Evolutionary conservation across 1,139 yeast species (phyloP), one percentile per base, ranked within the genome.

Genomic region (Lodderomyces theae): DNA sequence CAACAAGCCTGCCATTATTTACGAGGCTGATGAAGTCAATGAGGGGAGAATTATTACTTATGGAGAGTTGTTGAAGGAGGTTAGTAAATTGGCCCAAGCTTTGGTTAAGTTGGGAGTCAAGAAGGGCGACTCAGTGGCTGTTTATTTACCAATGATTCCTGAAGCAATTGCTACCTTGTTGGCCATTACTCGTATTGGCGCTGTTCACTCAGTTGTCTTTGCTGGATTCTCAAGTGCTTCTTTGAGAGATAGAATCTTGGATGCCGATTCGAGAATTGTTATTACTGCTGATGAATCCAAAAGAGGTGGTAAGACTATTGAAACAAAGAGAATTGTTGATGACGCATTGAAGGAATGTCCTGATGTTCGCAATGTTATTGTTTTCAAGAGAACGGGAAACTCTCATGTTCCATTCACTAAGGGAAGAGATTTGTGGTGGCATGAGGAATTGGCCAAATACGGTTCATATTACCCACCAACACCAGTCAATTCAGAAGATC

Each of bases 81-180:
- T 85, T 40, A 79, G 79, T 41, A 79, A 79, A 56, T 75, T 84
- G 55, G 86, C 89, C 7, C 88, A 82, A 53, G 80, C 83, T 45
- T 74, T 81, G 63, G 72, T 70, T 49, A 70, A 69, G 50, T 64
- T 80, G 56, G 90, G 90, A 45, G 90, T 85, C 47, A 74, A 74
- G 54, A 85, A 85, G 63, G 92, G 92, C 48, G 94, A 86, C 57
- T 80, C 90, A 5, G 92, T 86, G 34, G 94, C 94, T 2, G 90
- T 86, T 37, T 86, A 86, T 61, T 71, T 86, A 61, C 95, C 94
- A 50, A 86, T 86, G 95, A 82, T 84, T 48, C 92, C 94, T 22
- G 89, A 85, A 63, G 90, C 92, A 2, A 54, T 86, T 47, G 74
- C 83, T 34, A 77, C 94, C 1, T 64, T 86, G 49, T 66, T 86